Percentiles rank a stretch among this genome's conserved stretches.
These are phyloP conservation scores for Cercospora zeina DNA, from an alignment of 2,329 filamentous ascomycete genomes.

Conservation along the genomic window DNA sequence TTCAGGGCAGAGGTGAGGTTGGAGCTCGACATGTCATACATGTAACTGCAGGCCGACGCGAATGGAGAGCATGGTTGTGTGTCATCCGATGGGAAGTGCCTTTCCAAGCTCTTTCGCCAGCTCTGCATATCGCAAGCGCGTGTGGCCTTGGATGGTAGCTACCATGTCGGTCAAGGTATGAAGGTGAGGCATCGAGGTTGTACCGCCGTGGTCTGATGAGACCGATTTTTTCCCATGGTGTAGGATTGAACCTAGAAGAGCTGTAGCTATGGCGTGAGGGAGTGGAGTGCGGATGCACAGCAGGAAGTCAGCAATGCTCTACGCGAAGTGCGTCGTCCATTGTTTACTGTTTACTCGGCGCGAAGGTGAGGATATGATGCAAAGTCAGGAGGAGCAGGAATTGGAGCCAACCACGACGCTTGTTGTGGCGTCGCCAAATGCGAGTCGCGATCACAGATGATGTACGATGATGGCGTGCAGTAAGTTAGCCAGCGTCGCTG, in stretches of 20 bases:
- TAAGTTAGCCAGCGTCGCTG: neutral
- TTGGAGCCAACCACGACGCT: neutral
- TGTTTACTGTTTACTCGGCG: conserved; percentile 3
- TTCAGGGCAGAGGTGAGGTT: neutral
- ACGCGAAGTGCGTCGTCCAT: neutral
- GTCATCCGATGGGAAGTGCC: neutral
- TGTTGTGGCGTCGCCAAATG: neutral
- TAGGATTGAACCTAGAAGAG: neutral
- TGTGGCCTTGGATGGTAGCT: neutral
- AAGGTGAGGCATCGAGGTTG: neutral
- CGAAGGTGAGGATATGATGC: neutral
- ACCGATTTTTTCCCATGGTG: neutral
- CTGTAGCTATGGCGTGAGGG: conserved; percentile 1
- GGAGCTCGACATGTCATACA: neutral
- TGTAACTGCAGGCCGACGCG: neutral
- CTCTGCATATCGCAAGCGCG: neutral
- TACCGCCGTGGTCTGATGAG: neutral
- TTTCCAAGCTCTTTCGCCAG: conserved; percentile 3
- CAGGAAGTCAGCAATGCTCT: neutral
- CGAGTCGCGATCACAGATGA: neutral
- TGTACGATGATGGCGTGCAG: neutral
- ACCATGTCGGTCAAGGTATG: neutral
- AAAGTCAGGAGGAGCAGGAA: neutral
- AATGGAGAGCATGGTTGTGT: neutral
- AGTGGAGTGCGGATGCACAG: neutral